Evolutionary conservation across 2,329 filamentous ascomycete species (phyloP), one percentile per base, ranked within the genome.

Genomic region (Lasiodiplodia citricola): DNA sequence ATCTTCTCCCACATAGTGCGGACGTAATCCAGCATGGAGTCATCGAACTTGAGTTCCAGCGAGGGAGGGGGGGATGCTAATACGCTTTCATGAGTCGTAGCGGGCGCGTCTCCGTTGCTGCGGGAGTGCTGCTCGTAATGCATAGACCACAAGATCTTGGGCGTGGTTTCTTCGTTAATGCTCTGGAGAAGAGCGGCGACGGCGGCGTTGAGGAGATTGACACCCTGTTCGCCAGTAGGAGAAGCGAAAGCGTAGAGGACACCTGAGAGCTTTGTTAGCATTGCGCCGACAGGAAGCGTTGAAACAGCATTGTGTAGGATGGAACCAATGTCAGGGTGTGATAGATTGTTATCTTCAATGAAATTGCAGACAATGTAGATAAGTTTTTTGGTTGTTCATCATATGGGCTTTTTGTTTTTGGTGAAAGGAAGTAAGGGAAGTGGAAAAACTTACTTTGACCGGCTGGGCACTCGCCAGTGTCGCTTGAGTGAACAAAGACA

Each of bases 311-410:
- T 47, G n/a, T 14, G 50, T 37, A 6, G 10, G 3, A 67, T 67
- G 57, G 70, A 68, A 78, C 80, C 84, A 82, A 83, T 75, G 88
- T 96, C 93, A 97, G 93, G 84, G 90, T 93, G 90, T 95, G 90
- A 95, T 91, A 94, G 89, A 87, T 87, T 85, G 85, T 80, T 86
- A 87, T 96, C 94, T 90, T 96, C 94, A 97, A 91, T 87, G 87
- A 81, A 84, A 83, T 91, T 97, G 79, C 95, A 94, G 95, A 92
- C 94, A 98, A 98, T 97, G 95, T 98, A 97, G 95, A 97, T 98
- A 98, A 98, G 94, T 94, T 93, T 96, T 96, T 87, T 82, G 86
- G 83, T 87, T 82, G 81, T 86, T 97, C 94, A 98, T 97, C 95
- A 94, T 91, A 78, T 85, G 87, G 85, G 78, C 75, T 21, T 69